Evolutionary conservation across 208 protist species (phyloP), one percentile per base, ranked within the genome.

Genomic region (Acanthamoeba castellanii): DNA sequence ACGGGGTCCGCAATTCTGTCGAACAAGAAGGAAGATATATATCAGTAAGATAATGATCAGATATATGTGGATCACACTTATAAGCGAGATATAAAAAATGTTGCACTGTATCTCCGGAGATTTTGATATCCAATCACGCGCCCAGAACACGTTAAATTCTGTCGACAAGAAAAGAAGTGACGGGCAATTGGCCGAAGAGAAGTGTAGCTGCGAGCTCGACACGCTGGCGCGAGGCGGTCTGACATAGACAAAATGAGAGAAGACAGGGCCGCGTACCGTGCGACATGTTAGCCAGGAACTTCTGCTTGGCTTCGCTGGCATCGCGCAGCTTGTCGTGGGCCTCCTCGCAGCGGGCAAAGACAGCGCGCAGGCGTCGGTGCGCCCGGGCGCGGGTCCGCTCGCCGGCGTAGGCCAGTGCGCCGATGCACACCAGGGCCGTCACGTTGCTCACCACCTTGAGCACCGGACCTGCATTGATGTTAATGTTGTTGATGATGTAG

Each of bases 231-330:
- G 47, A 11, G 47, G 47, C 7, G 47, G 4, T 52, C 47, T n/a
- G n/a, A n/a, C n/a, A n/a, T n/a, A n/a, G n/a, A n/a, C n/a, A n/a
- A n/a, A n/a, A n/a, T n/a, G n/a, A n/a, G n/a, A n/a, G n/a, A 64
- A 7, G 57, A 27, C 14, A 8, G 13, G 22, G 7, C 14, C 22
- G 57, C 57, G 64, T 72, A 90, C 42, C 61, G 34, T 70, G 64
- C 14, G 32, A 55, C 88, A 93, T 81, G 88, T 93, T 93, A 61
- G 88, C 88, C 22, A 93, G 42, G 47, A 93, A 93, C 32, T 81
- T 47, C 14, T 30, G 27, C 45, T 93, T 93, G 88, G 88, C 27
- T 16, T 37, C 27, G 47, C 32, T 81, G 27, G 88, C 88, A 4
- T 76, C 5, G 20, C 42, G 88, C 30, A 93, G 66, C 37, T 81